Base-by-base conservation (phyloP, 2,329 filamentous ascomycete genomes). In the Colletotrichum sojae region DNA sequence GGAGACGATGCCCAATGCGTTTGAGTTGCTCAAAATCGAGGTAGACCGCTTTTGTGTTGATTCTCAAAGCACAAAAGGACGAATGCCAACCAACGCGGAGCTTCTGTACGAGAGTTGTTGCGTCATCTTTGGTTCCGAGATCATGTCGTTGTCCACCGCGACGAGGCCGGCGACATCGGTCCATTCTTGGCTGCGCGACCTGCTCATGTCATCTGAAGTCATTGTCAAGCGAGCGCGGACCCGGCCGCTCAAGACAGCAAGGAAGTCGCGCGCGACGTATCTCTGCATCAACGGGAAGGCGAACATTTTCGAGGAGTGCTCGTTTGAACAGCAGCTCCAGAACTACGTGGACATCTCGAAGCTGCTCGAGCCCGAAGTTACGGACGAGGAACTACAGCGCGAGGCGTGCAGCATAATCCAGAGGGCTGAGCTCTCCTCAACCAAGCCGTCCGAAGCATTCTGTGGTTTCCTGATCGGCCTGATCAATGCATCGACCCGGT, bases 101-200 rank as follows among this genome's bases (percentile, higher is more conserved):
- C 65, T 71, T 4, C 51, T 69, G 1, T 71, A 71, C 45, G 69
- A 69, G 22, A 48, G 59, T 6, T 71, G 69, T 39, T 69, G 69
- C 65, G 60, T 71, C 13, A 69, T 71, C 3, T 75, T 77, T 16
- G 76, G 75, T 0, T 73, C 43, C 18, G 65, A 63, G 3, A 27
- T 53, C n/a, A 46, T 55, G 5, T 25, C 22, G 22, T 25, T 25
- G 22, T 71, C 59, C 2, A 57, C 55, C 5, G 27, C 59, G 8
- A 63, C 54, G 20, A 40, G 36, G 12, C 59, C 77, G 0, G 73
- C 75, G 2, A 70, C 73, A 1, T 69, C 67, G 6, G 49, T 64
- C 9, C 48, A 43, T 2, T 78, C 76, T 0, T 78, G 76, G 76
- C 49, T 78, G 1, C 71, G 74, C 0, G 76, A 78, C 5, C 43